Evolutionary conservation across 345 rosid genomes (phyloP).

Genomic region (Erodium maritimum): DNA sequence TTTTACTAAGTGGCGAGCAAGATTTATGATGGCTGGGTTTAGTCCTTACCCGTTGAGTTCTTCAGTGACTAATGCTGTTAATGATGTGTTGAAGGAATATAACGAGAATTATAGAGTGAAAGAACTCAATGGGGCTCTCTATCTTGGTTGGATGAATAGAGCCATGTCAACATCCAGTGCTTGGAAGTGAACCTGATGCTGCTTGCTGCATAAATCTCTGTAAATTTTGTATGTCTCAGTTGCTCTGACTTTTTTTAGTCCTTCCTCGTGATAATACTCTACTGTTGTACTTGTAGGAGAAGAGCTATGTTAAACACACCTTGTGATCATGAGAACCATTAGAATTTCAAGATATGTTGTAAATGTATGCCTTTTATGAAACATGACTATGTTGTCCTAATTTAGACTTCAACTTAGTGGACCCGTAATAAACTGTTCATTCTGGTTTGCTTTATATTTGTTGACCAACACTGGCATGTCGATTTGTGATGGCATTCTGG

Average conservation of each 20-base stretch:
- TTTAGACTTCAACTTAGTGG: too few species aligned
- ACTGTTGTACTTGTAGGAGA: too few species aligned
- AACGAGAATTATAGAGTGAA: conserved; percentile 19
- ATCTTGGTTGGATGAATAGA: conserved; percentile 29
- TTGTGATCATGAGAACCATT: too few species aligned
- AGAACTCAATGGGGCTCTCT: conserved; percentile 29
- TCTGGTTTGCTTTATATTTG: too few species aligned
- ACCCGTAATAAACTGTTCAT: too few species aligned
- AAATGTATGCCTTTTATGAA: too few species aligned
- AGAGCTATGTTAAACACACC: too few species aligned
- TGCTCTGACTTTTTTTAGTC: neutral
- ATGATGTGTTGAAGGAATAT: conserved; percentile 17
- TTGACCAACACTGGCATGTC: too few species aligned
- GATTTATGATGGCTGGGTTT: conserved; percentile 15
- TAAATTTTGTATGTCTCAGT: conserved; percentile 1
- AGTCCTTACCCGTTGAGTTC: conserved; percentile 9
- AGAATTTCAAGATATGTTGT: too few species aligned
- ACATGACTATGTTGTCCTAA: too few species aligned
- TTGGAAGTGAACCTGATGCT: conserved; percentile 23
- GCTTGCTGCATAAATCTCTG: neutral
- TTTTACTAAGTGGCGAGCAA: conserved; percentile 28
- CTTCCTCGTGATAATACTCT: too few species aligned
- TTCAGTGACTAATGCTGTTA: conserved; percentile 2
- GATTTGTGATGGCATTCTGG: too few species aligned
- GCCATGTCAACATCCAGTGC: conserved; percentile 32